Conservation (phyloP, 2,329 filamentous ascomycete species). For the Madurella mycetomatis region DNA sequence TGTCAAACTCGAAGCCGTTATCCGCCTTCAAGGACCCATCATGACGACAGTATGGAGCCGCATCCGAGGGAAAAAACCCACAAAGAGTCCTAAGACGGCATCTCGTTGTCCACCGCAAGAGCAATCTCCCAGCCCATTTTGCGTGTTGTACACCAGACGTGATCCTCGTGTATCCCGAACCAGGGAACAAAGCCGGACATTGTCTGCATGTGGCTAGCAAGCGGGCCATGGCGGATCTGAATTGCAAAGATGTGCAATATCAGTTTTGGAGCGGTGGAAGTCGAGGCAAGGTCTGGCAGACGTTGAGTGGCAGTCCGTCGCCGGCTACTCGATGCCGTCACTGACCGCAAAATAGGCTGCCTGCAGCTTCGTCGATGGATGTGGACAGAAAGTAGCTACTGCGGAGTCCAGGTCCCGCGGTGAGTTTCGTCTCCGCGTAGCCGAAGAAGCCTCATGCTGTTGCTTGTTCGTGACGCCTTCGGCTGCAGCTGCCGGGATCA, state of each 20-base stretch:
- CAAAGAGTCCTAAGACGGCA: not conserved
- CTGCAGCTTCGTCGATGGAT: slow-evolving; percentile 3
- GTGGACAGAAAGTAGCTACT: slow-evolving; percentile 3
- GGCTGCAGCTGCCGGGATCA: not conserved
- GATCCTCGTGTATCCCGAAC: not conserved
- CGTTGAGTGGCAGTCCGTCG: not conserved
- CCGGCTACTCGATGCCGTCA: slow-evolving; percentile 19
- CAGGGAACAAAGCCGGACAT: not conserved
- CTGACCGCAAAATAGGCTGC: slow-evolving; percentile 6
- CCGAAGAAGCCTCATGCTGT: not conserved
- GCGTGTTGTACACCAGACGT: not conserved
- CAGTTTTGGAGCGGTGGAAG: not conserved
- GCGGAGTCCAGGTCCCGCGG: slow-evolving; percentile 10
- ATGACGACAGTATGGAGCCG: not conserved
- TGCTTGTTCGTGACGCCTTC: not conserved
- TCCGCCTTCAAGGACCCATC: not conserved
- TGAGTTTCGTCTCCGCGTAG: slow-evolving; percentile 3
- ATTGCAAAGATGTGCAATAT: not conserved
- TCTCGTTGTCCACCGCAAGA: not conserved
- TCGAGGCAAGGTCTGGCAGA: not conserved
- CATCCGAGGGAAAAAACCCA: not conserved
- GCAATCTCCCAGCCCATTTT: not conserved
- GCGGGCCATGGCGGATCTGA: not conserved
- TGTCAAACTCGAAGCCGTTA: not conserved
- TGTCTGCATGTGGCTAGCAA: not conserved